Percentiles rank a stretch among this genome's conserved stretches.
phyloP scores from a whole-genome alignment of 2,329 filamentous ascomycete genomes.

The Trichoderma pleuroti region DNA sequence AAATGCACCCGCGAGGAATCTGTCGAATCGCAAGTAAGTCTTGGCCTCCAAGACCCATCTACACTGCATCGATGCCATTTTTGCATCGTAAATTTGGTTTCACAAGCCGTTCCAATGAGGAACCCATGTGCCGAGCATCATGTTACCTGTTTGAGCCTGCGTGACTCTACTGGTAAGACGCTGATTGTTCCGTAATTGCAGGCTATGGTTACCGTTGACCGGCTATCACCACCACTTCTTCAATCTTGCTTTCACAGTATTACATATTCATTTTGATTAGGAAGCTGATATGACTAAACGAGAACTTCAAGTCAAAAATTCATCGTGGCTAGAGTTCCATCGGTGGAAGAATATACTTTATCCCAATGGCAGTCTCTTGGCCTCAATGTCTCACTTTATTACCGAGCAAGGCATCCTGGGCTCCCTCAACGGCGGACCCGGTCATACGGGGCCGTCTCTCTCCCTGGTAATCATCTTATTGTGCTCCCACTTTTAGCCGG shows the following conservation, averaged over 20 bases:
- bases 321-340: not conserved
- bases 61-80: not conserved
- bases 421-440: not conserved
- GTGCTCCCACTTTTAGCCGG: not conserved
- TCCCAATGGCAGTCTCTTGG: not conserved
- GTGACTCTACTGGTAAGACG: not conserved
- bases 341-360: not conserved
- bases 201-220: not conserved
- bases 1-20: not conserved
- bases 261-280: not conserved
- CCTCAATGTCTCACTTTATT: not conserved
- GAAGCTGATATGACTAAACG: not conserved
- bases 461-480: not conserved
- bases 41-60: not conserved
- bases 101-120: not conserved
- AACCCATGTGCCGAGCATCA: rapidly evolving
- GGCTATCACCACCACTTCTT: not conserved
- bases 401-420: not conserved
- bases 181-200: not conserved
- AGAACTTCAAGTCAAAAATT: not conserved
- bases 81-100: not conserved
- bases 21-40: not conserved
- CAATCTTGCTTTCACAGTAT: not conserved
- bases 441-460: not conserved
- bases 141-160: not conserved